These are phyloP conservation scores for Mortierella claussenii DNA, from an alignment of 192 early-diverging fungal genomes.

Conservation along the genomic window DNA sequence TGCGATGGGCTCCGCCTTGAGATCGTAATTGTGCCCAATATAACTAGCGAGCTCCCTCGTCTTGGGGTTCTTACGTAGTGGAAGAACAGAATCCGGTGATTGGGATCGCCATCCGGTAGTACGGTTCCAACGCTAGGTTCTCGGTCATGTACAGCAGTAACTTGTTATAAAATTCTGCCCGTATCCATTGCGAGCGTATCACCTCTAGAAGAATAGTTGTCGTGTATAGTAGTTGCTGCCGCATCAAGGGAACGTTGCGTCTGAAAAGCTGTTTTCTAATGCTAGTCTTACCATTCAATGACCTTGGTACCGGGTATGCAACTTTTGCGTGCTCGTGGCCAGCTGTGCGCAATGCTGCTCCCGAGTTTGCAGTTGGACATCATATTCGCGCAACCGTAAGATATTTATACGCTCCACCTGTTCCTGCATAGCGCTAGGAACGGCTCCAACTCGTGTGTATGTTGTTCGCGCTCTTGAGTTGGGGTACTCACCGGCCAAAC, in stretches of 20 bases:
- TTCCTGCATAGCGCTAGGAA: too few species aligned
- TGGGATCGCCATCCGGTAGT: background rate
- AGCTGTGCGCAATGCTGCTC: background rate
- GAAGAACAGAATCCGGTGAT: background rate
- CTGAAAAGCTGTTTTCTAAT: too few species aligned
- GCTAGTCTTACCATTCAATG: background rate
- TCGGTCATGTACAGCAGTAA: conserved; percentile 1
- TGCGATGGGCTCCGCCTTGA: background rate
- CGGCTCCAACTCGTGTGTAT: too few species aligned
- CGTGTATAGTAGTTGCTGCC: too few species aligned
- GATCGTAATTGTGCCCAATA: background rate
- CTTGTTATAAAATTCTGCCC: background rate
- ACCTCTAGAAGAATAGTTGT: too few species aligned
- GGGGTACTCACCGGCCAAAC: too few species aligned
- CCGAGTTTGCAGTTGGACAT: background rate
- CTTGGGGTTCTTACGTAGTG: background rate
- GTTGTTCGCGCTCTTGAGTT: too few species aligned
- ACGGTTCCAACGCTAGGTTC: background rate
- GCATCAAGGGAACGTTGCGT: too few species aligned
- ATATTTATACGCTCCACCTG: background rate
- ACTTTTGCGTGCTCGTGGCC: background rate
- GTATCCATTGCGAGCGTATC: background rate
- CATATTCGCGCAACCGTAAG: background rate
- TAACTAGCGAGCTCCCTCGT: background rate
- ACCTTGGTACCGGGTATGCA: background rate